Evolutionary conservation across 2,329 filamentous ascomycete genomes (phyloP), one percentile per base, ranked within the genome.

Genomic region (Beauveria bassiana): DNA sequence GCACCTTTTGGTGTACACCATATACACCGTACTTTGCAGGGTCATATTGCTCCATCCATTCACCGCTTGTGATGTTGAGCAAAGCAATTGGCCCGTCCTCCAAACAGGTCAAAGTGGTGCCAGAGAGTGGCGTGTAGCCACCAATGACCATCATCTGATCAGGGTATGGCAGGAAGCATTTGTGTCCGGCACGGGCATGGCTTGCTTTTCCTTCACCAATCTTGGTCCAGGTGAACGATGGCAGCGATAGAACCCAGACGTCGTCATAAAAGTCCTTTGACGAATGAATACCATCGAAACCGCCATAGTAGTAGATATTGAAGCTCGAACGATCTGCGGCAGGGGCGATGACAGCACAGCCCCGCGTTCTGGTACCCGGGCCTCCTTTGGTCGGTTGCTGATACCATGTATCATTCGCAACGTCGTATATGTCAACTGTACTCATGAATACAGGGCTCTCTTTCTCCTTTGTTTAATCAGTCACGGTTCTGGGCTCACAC

Each of bases 241-340:
- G 91, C 6, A 96, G 75, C 0, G 89, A 90, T 14, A 95, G 77
- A 24, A 92, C 87, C 89, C 89, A 95, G 71, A 93, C 88, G 52
- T 90, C 88, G 63, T 91, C 85, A 59, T 72, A 79, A 65, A 78
- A 83, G 18, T 71, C 63, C 0, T 73, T 63, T 0, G 50, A 57
- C 0, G 63, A 31, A 61, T 80, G 62, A 6, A 86, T 65, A 0
- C 83, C 85, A 62, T 85, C 75, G 68, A 88, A 93, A 0, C 91
- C 91, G 18, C 89, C 91, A 67, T 91, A 95, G 75, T 90, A 91
- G 77, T 93, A 93, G 55, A 96, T 86, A 70, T 93, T 92, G 73
- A 88, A 90, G 62, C 87, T 91, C 12, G 88, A 89, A 40, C 79
- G 80, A 69, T 92, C 89, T 50, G 84, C 78, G 16, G 90, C 86